A percentile compares a stretch with the other conserved stretches of the same genome.
Evolutionary conservation across 108 stramenopile species (phyloP).

Genomic region (Phaeodactylum tricornutum): DNA sequence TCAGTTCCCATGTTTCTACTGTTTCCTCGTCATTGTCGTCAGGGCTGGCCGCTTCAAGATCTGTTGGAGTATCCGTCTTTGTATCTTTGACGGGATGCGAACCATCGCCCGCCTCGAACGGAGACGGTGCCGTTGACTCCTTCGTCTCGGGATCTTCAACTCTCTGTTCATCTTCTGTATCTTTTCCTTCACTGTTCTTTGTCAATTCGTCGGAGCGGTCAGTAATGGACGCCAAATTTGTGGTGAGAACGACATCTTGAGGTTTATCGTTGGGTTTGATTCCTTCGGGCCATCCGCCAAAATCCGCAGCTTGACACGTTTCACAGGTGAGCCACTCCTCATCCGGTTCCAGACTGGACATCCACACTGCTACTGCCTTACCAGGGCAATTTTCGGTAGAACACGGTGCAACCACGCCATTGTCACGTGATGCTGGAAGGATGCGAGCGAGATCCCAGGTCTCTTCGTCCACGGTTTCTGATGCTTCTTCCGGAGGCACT

Average conservation of each 20-base stretch:
- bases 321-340: constrained; percentile 52
- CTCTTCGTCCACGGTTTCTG: not conserved
- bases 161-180: not conserved
- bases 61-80: no score
- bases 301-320: constrained; percentile 33
- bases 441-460: not conserved
- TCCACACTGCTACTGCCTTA: constrained; percentile 42
- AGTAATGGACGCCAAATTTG: not conserved
- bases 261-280: constrained; percentile 11
- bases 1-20: constrained; percentile 62
- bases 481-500: not conserved
- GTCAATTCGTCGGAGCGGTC: not conserved
- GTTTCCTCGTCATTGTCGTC: constrained; percentile 2
- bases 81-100: not conserved
- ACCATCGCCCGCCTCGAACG: not conserved
- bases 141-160: not conserved
- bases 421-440: not conserved
- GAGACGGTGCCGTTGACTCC: not conserved
- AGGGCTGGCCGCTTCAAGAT: no score
- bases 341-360: constrained; percentile 28
- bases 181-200: not conserved
- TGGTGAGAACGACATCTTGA: not conserved
- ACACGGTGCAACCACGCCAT: constrained; percentile 6
- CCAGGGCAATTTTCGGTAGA: constrained; percentile 21
- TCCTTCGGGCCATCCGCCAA: constrained; percentile 35